A percentile compares a stretch with the other conserved stretches of the same genome.
phyloP scores from a whole-genome alignment of 2,329 filamentous ascomycete species.

The Penicillium oxalicum region DNA sequence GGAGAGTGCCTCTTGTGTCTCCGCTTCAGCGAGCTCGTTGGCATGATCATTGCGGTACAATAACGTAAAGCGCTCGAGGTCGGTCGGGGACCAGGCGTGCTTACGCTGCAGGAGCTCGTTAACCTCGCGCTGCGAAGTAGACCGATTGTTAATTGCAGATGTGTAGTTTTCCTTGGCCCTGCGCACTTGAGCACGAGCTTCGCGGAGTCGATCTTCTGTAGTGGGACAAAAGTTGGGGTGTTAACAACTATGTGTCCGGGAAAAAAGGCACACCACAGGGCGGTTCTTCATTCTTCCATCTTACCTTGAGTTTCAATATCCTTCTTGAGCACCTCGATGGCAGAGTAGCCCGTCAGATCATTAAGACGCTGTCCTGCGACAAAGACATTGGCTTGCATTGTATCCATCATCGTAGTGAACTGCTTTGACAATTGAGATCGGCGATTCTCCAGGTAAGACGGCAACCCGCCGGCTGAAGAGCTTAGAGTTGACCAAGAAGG shows the following conservation, averaged over 20 bases:
- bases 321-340: slow-evolving; percentile 77
- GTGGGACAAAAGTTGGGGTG: not conserved
- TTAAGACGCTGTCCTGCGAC: slow-evolving; percentile 84
- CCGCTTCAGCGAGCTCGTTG: slow-evolving; percentile 76
- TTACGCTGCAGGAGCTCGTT: slow-evolving; percentile 91
- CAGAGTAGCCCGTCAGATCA: slow-evolving; percentile 86
- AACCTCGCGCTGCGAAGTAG: slow-evolving; percentile 89
- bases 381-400: slow-evolving; percentile 76
- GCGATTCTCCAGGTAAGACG: slow-evolving; percentile 38
- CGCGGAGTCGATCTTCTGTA: slow-evolving; percentile 47
- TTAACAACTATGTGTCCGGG: not conserved
- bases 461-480: slow-evolving; percentile 20
- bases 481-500: not conserved
- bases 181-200: slow-evolving; percentile 60
- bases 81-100: slow-evolving; percentile 77
- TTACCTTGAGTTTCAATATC: slow-evolving; percentile 65
- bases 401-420: slow-evolving; percentile 76
- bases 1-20: slow-evolving; percentile 65
- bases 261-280: no score
- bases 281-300: slow-evolving; percentile 1
- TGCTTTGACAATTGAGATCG: slow-evolving; percentile 54
- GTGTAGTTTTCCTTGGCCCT: slow-evolving; percentile 71
- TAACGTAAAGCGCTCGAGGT: slow-evolving; percentile 89
- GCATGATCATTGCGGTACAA: slow-evolving; percentile 89
- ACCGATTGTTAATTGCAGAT: slow-evolving; percentile 73